Percentiles rank a stretch among this genome's conserved stretches.
phyloP scores from a whole-genome alignment of 345 rosid genomes.

The Zanthoxylum bungeanum region DNA sequence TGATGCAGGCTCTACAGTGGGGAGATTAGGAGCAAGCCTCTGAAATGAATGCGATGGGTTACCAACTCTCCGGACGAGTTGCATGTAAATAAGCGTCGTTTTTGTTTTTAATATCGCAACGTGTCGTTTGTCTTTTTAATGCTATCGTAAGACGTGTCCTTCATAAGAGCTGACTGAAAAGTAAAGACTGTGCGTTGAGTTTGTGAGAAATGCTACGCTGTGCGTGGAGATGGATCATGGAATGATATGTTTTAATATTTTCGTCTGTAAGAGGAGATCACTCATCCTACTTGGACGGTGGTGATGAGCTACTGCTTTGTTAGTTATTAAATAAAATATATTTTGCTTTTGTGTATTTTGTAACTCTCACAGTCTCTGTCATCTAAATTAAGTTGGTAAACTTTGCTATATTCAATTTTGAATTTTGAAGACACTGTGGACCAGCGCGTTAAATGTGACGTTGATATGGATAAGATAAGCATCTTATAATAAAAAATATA shows the following conservation, averaged over 20 bases:
- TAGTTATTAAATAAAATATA: not conserved
- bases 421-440: too few relatives aligned
- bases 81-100: slow-evolving; percentile 30
- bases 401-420: not conserved
- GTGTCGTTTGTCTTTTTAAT: not conserved
- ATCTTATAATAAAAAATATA: too few relatives aligned
- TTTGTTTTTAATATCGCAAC: not conserved
- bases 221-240: not conserved
- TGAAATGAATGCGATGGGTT: not conserved
- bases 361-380: too few relatives aligned
- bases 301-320: not conserved
- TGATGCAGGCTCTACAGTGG: slow-evolving; percentile 93
- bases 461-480: too few relatives aligned
- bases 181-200: not conserved
- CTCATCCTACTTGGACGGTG: slow-evolving; percentile 3
- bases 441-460: too few relatives aligned
- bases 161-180: slow-evolving; percentile 4
- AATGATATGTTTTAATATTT: not conserved
- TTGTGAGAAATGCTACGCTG: too few relatives aligned
- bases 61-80: not conserved
- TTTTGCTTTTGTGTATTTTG: not conserved
- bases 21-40: slow-evolving; percentile 81
- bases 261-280: not conserved
- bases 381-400: not conserved
- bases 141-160: not conserved